Conservation (phyloP, 768 basidiomycete species). For the Russula sp. region DNA sequence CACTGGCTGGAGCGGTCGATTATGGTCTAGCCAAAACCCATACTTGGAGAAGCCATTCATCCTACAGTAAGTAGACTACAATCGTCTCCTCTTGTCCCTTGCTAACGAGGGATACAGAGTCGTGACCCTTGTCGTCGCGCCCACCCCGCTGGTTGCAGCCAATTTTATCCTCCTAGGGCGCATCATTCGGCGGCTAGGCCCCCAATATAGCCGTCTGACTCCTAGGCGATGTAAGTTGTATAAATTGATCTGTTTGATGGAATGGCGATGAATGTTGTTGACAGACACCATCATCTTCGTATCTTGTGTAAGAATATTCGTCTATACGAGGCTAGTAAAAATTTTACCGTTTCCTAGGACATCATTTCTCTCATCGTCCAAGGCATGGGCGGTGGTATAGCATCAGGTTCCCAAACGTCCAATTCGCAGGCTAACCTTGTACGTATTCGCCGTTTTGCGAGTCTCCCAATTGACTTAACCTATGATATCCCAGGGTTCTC, state of each 20-base stretch:
- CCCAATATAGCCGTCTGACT: conserved; percentile 18
- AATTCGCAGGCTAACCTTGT: not conserved
- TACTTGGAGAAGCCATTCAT: conserved; percentile 3
- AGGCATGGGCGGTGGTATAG: conserved; percentile 14
- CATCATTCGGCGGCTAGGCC: conserved; percentile 14
- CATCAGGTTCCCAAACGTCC: not conserved
- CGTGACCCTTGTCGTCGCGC: conserved; percentile 12
- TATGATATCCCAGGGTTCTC: not conserved
- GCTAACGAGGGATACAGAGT: not conserved
- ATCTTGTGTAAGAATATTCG: conserved; percentile 7
- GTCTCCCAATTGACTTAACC: not conserved
- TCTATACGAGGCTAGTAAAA: not conserved
- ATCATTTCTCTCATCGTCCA: conserved; percentile 15
- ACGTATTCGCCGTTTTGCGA: not conserved
- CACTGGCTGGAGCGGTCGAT: conserved; percentile 13
- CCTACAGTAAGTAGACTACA: conserved; percentile 13
- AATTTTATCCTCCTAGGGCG: conserved; percentile 20
- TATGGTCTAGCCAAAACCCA: conserved; percentile 17
- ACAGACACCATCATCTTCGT: conserved; percentile 14
- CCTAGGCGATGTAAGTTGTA: conserved; percentile 14
- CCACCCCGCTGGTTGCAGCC: conserved; percentile 19
- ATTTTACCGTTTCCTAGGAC: conserved; percentile 10
- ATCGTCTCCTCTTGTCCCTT: not conserved
- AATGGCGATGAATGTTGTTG: not conserved
- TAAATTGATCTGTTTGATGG: not conserved